Base-by-base conservation (phyloP, 495 filamentous ascomycete species). In the Lasiosphaeria miniovina region DNA sequence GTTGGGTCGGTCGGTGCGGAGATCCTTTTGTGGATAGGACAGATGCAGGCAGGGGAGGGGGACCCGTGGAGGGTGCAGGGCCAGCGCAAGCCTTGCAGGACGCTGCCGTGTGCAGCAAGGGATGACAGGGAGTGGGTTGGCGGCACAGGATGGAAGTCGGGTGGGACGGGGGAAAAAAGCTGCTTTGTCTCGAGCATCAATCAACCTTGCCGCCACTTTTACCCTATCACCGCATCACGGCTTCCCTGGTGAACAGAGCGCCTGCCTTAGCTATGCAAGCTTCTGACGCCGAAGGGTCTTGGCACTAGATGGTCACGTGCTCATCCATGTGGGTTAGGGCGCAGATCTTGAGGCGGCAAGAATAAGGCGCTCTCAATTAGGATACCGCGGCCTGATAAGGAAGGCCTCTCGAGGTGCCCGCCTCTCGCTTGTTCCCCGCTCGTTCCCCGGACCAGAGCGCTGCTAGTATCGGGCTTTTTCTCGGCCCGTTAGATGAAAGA, bases 21-120 rank as follows among this genome's bases (percentile, higher is more conserved):
- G 59, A 61, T 57, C 49, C 54, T 57, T 56, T 52, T 55, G 58
- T 50, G 52, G 50, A 46, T 46, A 46, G 11, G 43, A 55, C 34
- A 17, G 52, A 55, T 60, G 51, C 58, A 49, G 58, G 58, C 58
- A 54, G 33, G 48, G 36, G 32, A 6, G n/a, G 9, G 9, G 4
- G 31, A 46, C 17, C 55, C 50, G 55, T 36, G 43, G 43, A 14
- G 12, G 12, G 45, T 57, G 59, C 60, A 62, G 54, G 41, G 49
- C 49, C 49, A 52, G 52, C 52, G 51, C 52, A 49, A 34, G 46
- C 49, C 50, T 36, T 60, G 58, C 51, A 49, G 55, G 24, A 58
- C 15, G 49, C 11, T 11, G 12, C 12, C 12, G 12, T 14, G 43
- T 46, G 43, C 43, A 45, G 57, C 45, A 43, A 45, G 51, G 58